A percentile compares a stretch with the other conserved stretches of the same genome.
These are phyloP conservation scores for Fusarium decemcellulare DNA, from an alignment of 2,329 filamentous ascomycete species.

Conservation along the genomic window DNA sequence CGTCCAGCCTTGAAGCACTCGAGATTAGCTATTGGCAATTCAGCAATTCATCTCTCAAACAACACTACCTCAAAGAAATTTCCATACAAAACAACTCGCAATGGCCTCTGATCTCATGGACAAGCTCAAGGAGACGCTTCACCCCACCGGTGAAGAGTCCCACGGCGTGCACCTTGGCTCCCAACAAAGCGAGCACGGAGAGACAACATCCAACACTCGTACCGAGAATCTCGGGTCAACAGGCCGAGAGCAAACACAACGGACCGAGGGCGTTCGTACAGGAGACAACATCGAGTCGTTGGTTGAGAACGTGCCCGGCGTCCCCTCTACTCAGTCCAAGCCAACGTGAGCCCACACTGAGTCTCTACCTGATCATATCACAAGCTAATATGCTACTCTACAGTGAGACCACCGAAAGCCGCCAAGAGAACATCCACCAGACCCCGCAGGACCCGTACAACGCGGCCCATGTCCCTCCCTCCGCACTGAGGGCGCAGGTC, in stretches of 20 bases:
- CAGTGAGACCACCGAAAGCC: background rate
- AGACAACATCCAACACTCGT: background rate
- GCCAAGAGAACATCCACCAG: conserved; percentile 7
- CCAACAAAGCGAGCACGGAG: conserved; percentile 18
- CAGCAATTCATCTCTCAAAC: background rate
- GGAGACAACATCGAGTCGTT: conserved; percentile 29
- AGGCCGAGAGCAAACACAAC: conserved; percentile 4
- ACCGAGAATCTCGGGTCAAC: background rate
- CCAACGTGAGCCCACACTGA: conserved; percentile 3
- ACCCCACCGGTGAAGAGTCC: conserved; percentile 19
- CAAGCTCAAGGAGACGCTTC: conserved; percentile 40
- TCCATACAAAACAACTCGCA: background rate
- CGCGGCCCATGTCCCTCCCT: conserved; percentile 46
- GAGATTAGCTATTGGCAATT: background rate
- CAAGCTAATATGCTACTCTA: background rate
- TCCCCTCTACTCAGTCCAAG: conserved; percentile 16
- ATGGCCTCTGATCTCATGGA: conserved; percentile 38
- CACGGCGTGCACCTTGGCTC: background rate
- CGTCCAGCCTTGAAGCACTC: background rate
- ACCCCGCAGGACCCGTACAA: conserved; percentile 20
- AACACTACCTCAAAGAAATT: background rate
- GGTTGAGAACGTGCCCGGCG: conserved; percentile 29
- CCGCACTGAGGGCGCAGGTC: conserved; percentile 41
- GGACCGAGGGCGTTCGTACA: conserved; percentile 24
- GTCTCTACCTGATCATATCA: too few species aligned